phyloP scores from a whole-genome alignment of 148 eudicot genomes.

The Amaranthus palmeri region DNA sequence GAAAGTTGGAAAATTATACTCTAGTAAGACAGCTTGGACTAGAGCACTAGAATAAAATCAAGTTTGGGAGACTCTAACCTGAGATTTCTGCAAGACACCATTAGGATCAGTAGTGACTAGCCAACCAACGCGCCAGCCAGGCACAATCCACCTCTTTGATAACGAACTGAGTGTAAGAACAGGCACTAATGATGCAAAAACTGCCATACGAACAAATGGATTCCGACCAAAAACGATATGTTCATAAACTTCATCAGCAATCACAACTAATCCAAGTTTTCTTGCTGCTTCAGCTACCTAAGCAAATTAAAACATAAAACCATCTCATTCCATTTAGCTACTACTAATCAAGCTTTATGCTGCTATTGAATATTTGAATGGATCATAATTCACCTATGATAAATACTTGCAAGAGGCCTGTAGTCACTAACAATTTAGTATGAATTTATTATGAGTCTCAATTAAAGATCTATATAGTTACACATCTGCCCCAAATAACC shows the following conservation, averaged over 20 bases:
- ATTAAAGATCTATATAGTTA: too few relatives aligned
- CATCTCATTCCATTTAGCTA: background rate
- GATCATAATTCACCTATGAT: too few relatives aligned
- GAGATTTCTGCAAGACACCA: slow-evolving; percentile 24
- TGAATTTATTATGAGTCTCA: too few relatives aligned
- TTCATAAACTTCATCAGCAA: slow-evolving; percentile 40
- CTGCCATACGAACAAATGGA: slow-evolving; percentile 38
- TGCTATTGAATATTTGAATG: too few relatives aligned
- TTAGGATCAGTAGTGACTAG: slow-evolving; percentile 33
- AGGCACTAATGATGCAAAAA: slow-evolving; percentile 32
- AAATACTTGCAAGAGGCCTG: too few relatives aligned
- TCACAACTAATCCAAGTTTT: slow-evolving; percentile 34
- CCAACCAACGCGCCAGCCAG: slow-evolving; percentile 57
- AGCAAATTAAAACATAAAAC: background rate
- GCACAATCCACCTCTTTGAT: slow-evolving; percentile 46
- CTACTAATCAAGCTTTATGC: background rate
- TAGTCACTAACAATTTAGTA: too few relatives aligned
- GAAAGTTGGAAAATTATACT: background rate
- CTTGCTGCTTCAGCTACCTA: slow-evolving; percentile 39
- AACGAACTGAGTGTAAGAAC: slow-evolving; percentile 38
- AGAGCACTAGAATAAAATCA: background rate
- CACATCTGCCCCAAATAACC: too few relatives aligned
- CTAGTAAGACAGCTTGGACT: too few relatives aligned
- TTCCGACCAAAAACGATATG: slow-evolving; percentile 33
- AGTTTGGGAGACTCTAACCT: slow-evolving; percentile 10